phyloP scores from a whole-genome alignment of 805 yeast genomes.

The Teunomyces cretensis region DNA sequence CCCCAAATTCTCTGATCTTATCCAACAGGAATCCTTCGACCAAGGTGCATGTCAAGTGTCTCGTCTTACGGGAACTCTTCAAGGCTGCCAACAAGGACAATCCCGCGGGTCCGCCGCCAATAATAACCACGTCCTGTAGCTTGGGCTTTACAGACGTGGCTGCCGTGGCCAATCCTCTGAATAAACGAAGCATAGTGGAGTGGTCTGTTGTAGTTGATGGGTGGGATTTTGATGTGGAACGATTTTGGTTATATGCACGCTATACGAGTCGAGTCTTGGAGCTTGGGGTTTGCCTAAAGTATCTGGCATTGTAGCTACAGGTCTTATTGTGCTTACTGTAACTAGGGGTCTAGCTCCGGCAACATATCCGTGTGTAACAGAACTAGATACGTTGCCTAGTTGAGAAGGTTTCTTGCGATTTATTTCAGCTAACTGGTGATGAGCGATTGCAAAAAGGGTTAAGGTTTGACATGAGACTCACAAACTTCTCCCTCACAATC shows the following conservation, averaged over 20 bases:
- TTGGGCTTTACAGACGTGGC: conserved; percentile 2
- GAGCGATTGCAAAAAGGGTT: no score
- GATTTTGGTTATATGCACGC: conserved; percentile 2
- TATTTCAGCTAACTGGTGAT: no score
- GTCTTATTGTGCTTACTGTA: no score
- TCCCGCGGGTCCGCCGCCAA: conserved; percentile 99
- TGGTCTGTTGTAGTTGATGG: background rate
- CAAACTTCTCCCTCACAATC: no score
- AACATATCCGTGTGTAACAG: no score
- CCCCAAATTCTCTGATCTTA: conserved; percentile 47
- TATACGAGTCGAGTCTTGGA: background rate
- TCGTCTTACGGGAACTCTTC: conserved; percentile 63
- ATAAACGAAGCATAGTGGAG: conserved; percentile 4
- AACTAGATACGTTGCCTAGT: no score
- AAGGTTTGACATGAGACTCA: no score
- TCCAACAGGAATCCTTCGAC: conserved; percentile 71
- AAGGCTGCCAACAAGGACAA: conserved; percentile 80
- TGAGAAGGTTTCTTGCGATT: no score
- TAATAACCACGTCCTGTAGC: conserved; percentile 69
- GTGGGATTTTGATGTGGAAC: conserved; percentile 2
- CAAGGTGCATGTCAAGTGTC: conserved; percentile 58
- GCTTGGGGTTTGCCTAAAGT: no score
- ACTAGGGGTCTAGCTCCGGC: no score
- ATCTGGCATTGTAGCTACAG: no score
- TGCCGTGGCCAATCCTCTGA: conserved; percentile 8